Evolutionary conservation across 805 yeast species (phyloP).

Genomic region (Candida vartiovaarae): DNA sequence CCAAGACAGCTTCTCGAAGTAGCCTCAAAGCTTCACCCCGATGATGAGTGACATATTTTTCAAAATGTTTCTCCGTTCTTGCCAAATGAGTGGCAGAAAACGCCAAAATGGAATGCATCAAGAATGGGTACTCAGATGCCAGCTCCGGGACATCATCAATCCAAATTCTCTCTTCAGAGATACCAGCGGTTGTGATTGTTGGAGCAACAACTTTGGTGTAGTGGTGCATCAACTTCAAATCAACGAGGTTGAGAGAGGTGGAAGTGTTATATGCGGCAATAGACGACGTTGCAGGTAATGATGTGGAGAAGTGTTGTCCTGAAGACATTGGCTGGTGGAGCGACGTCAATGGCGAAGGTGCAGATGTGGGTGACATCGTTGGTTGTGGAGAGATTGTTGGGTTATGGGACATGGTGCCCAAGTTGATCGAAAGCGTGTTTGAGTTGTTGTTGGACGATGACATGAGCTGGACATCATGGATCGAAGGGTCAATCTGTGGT

Average conservation of each 20-base stretch:
- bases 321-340: slow-evolving; percentile 14
- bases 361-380: slow-evolving; percentile 22
- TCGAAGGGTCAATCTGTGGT: slow-evolving; percentile 6
- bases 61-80: slow-evolving; percentile 66
- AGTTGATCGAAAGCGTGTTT: slow-evolving; percentile 17
- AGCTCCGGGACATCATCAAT: slow-evolving; percentile 78
- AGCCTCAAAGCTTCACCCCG: slow-evolving; percentile 80
- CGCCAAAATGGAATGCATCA: slow-evolving; percentile 88
- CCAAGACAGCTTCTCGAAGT: slow-evolving; percentile 77
- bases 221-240: slow-evolving; percentile 78
- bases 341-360: slow-evolving; percentile 17
- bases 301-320: slow-evolving; percentile 7
- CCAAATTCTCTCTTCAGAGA: slow-evolving; percentile 83
- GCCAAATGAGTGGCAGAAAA: slow-evolving; percentile 90
- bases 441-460: neutral
- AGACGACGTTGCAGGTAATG: slow-evolving; percentile 6
- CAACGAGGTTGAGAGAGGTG: slow-evolving; percentile 40
- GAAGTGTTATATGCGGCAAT: slow-evolving; percentile 37
- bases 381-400: slow-evolving; percentile 27
- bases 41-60: slow-evolving; percentile 77
- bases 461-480: neutral
- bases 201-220: slow-evolving; percentile 79
- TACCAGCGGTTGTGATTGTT: slow-evolving; percentile 86
- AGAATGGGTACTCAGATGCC: slow-evolving; percentile 81
- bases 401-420: slow-evolving; percentile 20